Evolutionary conservation across 2,329 filamentous ascomycete genomes (phyloP), one percentile per base, ranked within the genome.

Genomic region (Diaporthe batatas): DNA sequence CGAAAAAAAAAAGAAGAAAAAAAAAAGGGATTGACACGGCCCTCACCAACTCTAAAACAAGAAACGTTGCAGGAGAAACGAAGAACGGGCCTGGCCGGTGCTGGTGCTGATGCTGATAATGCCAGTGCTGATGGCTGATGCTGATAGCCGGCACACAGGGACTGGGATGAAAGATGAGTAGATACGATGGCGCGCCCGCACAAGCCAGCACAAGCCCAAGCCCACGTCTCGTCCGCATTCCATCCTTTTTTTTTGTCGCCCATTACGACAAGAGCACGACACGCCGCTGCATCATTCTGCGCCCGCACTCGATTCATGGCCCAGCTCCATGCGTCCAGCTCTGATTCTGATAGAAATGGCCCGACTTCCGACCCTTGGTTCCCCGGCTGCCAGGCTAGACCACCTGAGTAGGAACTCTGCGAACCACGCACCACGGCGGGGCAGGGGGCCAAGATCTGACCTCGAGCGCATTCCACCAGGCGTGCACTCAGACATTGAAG

Each of bases 161-260:
- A 36, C 32, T 65, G 62, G 44, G 44, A 51, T 65, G 44, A 65
- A 51, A 65, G 62, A 65, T 65, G 62, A 51, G 62, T 34, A 44
- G 57, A 62, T 62, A 51, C 62, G 44, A 65, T 36, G 44, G 44
- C 44, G 62, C 62, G 62, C 62, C 62, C 44, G 62, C 62, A 65
- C 62, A 65, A 65, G 62, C 62, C 44, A 65, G 62, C 62, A 67
- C 44, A 39, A 67, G 62, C 62, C 62, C 32, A 49, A 67, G 47
- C 32, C 47, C 62, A 21, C 44, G 62, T 51, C 62, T 65, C 29
- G 62, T 51, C 62, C 12, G 62, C 62, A 65, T 65, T 34, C 62
- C 62, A 65, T 65, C 62, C 62, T 65, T 18, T 44, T 65, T 47
- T 49, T 65, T 3, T 39, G 42, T 65, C 44, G 7, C 29, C 44